Percentiles rank a stretch among this genome's conserved stretches.
These are phyloP conservation scores for Paratinospora sagittata DNA, from an alignment of 164 flowering plant species.

Conservation along the genomic window DNA sequence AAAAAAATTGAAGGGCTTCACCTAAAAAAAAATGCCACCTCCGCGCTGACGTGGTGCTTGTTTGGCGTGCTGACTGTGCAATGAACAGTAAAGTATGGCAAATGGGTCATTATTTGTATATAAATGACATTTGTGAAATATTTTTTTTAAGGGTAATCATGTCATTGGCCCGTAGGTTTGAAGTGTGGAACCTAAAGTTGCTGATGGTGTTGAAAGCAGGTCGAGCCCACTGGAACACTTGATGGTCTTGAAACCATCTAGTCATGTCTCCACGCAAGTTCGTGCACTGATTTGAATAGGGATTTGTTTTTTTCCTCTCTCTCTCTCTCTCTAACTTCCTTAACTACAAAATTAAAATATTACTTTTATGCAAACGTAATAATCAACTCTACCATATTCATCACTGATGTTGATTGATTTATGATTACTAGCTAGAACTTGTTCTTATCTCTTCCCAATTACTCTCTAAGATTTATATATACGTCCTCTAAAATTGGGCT, in stretches of 20 bases:
- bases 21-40: no score
- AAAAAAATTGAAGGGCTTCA: no score
- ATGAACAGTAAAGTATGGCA: no score
- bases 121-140: no score
- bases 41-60: no score
- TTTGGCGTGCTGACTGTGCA: no score
- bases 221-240: background rate
- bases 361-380: no score
- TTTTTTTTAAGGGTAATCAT: no score
- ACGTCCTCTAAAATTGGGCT: no score
- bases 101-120: no score
- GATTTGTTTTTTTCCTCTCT: background rate
- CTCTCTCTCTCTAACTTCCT: background rate
- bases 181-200: background rate
- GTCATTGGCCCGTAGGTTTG: no score
- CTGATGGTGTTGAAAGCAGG: background rate
- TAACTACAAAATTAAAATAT: background rate
- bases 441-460: background rate
- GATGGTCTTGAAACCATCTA: background rate
- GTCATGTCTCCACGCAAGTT: background rate
- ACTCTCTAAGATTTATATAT: background rate
- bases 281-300: background rate
- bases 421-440: background rate
- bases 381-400: background rate
- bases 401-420: background rate